Base-by-base conservation (phyloP, 2,329 filamentous ascomycete genomes). In the Phialocephala subalpina region DNA sequence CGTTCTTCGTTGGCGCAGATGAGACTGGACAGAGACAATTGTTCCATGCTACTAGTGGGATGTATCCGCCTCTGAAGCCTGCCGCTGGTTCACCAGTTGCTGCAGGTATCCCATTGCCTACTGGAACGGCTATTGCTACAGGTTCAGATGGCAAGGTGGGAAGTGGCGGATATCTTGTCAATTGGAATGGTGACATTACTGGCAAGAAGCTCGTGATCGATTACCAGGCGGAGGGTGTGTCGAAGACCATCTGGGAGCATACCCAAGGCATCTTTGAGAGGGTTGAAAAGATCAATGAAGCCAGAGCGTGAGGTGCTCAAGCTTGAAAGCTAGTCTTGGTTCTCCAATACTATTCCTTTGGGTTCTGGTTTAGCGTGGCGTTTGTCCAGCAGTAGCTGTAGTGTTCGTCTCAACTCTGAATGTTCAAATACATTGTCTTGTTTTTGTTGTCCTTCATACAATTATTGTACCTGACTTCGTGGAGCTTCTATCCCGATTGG, bases 1-100 rank as follows among this genome's bases (percentile, higher is more conserved):
- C 60, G 5, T 67, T 73, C 18, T 25, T 60, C 4, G 67, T 70
- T 9, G 52, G 67, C 2, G 29, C 47, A 25, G 69, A 75, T 11
- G 74, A 76, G 65, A 73, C 69, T 3, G 74, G 74, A 2, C 60
- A 67, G 14, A 62, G 74, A 40, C 73, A 75, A 42, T 42, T 76
- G 25, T 75, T 73, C 58, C 63, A 72, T 60, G 72, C 73, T 33
- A 74, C 73, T 4, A 76, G 73, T 66, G 69, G 68, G 2, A 60
- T 73, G 42, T 76, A 70, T 60, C 67, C 73, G 8, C 73, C 74
- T 25, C 56, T 47, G 1, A 71, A 72, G 22, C 65, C 69, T 36
- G 35, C 58, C 6, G 22, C 49, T 22, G 65, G 38, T 8, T 55
- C 57, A 11, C 16, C 36, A 22, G 55, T 68, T 1, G 68, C 67